Evolutionary conservation across 2,329 filamentous ascomycete species (phyloP).

Genomic region (Aspergillus awamori): DNA sequence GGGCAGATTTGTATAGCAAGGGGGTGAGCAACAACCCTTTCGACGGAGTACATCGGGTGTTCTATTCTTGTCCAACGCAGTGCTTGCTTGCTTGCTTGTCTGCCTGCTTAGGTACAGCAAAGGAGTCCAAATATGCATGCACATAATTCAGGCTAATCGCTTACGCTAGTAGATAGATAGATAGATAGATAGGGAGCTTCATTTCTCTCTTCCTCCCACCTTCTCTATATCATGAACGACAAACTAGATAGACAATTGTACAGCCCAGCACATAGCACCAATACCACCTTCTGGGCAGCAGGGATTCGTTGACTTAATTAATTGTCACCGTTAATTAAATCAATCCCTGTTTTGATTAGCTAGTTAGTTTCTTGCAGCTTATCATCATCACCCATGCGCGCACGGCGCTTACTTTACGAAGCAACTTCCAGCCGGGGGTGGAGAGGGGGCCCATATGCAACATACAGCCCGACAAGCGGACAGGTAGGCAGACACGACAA

Average conservation of each 20-base stretch:
- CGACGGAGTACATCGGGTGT: neutral
- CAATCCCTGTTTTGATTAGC: neutral
- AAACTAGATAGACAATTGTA: too few relatives aligned
- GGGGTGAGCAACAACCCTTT: neutral
- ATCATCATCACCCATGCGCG: neutral
- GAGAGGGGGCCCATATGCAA: neutral
- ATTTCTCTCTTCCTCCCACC: neutral
- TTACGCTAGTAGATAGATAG: neutral
- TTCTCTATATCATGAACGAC: neutral
- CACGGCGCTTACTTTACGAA: neutral
- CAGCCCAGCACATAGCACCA: neutral
- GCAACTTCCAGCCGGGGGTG: neutral
- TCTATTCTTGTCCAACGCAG: constrained; percentile 1
- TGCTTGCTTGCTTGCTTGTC: neutral
- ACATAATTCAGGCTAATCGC: neutral
- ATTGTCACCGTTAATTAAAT: neutral
- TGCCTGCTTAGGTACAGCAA: neutral
- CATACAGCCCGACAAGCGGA: neutral
- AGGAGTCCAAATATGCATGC: neutral
- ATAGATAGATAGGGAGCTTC: too few relatives aligned
- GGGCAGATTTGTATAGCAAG: neutral
- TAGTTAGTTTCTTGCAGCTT: neutral
- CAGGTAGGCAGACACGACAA: neutral
- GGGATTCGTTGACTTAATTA: neutral
- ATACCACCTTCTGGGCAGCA: neutral